Percentiles rank a stretch among this genome's conserved stretches.
Evolutionary conservation across 257 asterid genomes (phyloP).

Genomic region (Penstemon davidsonii): DNA sequence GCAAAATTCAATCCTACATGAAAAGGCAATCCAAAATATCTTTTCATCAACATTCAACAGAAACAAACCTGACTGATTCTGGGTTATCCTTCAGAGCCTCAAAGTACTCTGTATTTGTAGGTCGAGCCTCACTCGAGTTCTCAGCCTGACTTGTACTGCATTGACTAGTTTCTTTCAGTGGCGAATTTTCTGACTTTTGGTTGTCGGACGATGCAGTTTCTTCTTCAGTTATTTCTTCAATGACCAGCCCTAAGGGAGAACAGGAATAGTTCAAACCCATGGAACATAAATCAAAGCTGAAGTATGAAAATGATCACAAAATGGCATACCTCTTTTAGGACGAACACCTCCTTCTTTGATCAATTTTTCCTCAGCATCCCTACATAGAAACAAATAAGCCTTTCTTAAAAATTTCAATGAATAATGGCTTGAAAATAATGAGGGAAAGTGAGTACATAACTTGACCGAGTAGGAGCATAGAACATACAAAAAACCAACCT

Average conservation of each 20-base stretch:
- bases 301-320: slow-evolving; percentile 9
- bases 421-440: background rate
- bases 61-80: slow-evolving; percentile 75
- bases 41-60: slow-evolving; percentile 21
- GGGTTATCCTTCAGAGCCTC: slow-evolving; percentile 70
- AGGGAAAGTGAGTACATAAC: background rate
- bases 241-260: slow-evolving; percentile 56
- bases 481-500: background rate
- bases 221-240: slow-evolving; percentile 90
- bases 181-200: slow-evolving; percentile 30
- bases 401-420: slow-evolving; percentile 15
- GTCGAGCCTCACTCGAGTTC: slow-evolving; percentile 35
- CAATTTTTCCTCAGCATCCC: slow-evolving; percentile 75
- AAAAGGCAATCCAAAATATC: slow-evolving; percentile 12
- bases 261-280: slow-evolving; percentile 16
- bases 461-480: background rate
- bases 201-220: slow-evolving; percentile 47
- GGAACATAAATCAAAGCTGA: slow-evolving; percentile 22
- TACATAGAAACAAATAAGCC: slow-evolving; percentile 30
- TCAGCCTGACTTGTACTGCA: slow-evolving; percentile 39
- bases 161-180: slow-evolving; percentile 41
- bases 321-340: slow-evolving; percentile 56
- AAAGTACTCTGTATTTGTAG: slow-evolving; percentile 54
- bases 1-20: slow-evolving; percentile 10
- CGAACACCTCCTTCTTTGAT: slow-evolving; percentile 51